Conservation (phyloP, 352 stramenopile genomes). For the Globisporangium camurandrum region DNA sequence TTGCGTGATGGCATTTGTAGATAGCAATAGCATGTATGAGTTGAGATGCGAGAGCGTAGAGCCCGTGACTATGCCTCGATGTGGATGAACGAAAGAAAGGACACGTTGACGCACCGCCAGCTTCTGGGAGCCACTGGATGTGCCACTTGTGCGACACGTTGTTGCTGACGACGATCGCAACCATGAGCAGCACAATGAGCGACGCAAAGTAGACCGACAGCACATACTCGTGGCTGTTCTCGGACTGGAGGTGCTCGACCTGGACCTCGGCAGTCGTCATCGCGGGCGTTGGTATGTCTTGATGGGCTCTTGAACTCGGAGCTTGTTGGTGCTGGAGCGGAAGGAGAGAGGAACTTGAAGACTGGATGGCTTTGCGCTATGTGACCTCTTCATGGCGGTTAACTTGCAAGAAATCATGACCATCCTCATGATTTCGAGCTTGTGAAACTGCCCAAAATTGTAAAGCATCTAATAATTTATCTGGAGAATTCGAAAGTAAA, state of each 20-base stretch:
- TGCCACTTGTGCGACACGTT: conserved; percentile 67
- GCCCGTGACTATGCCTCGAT: no score
- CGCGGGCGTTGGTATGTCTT: background rate
- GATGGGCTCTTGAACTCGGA: no score
- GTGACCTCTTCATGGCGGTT: background rate
- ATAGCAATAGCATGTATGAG: no score
- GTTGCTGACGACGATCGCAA: conserved; percentile 76
- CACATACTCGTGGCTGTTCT: conserved; percentile 70
- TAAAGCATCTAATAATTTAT: no score
- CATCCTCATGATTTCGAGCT: no score
- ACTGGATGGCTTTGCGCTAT: background rate
- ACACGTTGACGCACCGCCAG: conserved; percentile 23
- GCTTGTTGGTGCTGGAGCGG: background rate
- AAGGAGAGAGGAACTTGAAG: background rate
- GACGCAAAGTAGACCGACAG: conserved; percentile 72
- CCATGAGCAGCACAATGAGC: conserved; percentile 69
- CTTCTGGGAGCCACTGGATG: conserved; percentile 67
- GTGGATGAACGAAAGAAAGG: no score
- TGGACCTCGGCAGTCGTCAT: conserved; percentile 25
- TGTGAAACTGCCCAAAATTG: no score
- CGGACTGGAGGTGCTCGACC: conserved; percentile 26
- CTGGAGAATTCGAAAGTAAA: no score
- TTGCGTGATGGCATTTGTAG: no score
- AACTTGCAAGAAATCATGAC: background rate
- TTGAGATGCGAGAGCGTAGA: no score